Evolutionary conservation across 352 stramenopile species (phyloP).

Genomic region (Globisporangium perplexum): DNA sequence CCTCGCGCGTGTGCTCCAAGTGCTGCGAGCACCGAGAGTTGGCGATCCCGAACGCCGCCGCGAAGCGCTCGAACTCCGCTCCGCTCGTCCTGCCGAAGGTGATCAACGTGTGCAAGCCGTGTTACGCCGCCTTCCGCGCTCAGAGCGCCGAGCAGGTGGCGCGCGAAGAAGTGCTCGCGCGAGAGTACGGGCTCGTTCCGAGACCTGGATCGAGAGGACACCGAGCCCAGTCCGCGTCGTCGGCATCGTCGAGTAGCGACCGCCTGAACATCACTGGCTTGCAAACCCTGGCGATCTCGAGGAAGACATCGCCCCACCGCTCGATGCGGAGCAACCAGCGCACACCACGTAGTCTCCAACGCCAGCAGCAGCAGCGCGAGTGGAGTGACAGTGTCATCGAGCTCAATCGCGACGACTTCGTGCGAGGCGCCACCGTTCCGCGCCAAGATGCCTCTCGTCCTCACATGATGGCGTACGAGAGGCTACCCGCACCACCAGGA

Average conservation of each 20-base stretch:
- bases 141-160: slow-evolving; percentile 1
- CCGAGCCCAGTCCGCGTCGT: neutral
- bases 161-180: slow-evolving; percentile 6
- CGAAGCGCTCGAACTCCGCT: neutral
- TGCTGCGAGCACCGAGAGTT: slow-evolving; percentile 9
- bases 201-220: neutral
- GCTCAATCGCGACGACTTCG: slow-evolving; percentile 7
- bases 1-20: slow-evolving; percentile 6
- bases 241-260: neutral
- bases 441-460: neutral
- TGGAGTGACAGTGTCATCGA: slow-evolving; percentile 2
- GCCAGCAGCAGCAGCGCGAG: neutral
- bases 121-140: neutral
- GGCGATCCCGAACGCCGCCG: neutral
- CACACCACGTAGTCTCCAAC: neutral
- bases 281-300: neutral
- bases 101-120: slow-evolving; percentile 2
- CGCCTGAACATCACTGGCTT: neutral
- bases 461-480: neutral
- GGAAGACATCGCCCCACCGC: neutral
- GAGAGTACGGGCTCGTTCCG: slow-evolving; percentile 3
- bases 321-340: neutral
- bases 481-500: neutral
- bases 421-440: slow-evolving; percentile 3
- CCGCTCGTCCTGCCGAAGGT: neutral